These are phyloP conservation scores for Cinnamomum micranthum DNA, from an alignment of 164 flowering plant genomes.

Conservation along the genomic window DNA sequence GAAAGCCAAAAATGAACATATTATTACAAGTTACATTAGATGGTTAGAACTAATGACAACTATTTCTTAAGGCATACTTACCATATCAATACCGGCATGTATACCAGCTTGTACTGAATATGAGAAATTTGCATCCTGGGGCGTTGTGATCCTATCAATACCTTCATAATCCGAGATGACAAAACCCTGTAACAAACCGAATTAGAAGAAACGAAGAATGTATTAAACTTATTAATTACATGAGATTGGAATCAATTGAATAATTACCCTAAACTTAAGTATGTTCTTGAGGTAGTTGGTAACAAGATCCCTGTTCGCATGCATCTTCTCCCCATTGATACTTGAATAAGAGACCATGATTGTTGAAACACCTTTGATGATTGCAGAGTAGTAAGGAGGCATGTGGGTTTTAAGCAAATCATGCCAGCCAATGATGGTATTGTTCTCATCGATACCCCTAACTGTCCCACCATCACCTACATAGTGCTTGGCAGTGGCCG, in stretches of 20 bases:
- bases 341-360: constrained; percentile 40
- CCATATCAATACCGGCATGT: constrained; percentile 50
- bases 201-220: no score
- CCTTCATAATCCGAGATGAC: constrained; percentile 54
- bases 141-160: constrained; percentile 37
- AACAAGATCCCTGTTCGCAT: constrained; percentile 22
- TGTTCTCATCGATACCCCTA: constrained; percentile 37
- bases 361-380: constrained; percentile 31
- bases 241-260: no score
- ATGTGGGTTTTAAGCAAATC: constrained; percentile 29
- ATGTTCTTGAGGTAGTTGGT: constrained; percentile 28
- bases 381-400: constrained; percentile 24
- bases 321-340: constrained; percentile 34
- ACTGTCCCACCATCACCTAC: constrained; percentile 47
- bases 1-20: no score
- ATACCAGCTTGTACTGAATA: constrained; percentile 40
- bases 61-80: constrained; percentile 2
- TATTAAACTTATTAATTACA: no score
- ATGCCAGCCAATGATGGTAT: constrained; percentile 22
- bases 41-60: background rate
- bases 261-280: constrained; percentile 21
- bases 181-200: constrained; percentile 31
- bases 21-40: background rate
- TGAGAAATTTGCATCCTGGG: constrained; percentile 39
- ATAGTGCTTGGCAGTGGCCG: constrained; percentile 43